Evolutionary conservation across 2,329 filamentous ascomycete genomes (phyloP).

Genomic region (Sclerotinia sclerotiorum): DNA sequence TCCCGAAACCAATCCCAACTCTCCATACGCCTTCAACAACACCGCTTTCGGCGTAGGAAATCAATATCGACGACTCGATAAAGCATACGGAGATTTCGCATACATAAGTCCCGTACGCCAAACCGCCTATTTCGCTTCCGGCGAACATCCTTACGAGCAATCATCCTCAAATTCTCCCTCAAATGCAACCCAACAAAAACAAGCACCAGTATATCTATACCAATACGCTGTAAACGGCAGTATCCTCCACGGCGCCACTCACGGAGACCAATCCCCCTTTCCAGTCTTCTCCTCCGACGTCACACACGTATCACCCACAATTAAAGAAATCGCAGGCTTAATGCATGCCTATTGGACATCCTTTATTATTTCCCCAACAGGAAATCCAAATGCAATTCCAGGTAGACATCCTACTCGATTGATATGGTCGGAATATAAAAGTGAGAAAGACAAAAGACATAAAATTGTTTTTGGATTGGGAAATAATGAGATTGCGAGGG

Average conservation of each 20-base stretch:
- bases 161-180: neutral
- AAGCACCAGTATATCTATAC: conserved; percentile 53
- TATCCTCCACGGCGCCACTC: conserved; percentile 42
- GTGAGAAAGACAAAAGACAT: conserved; percentile 26
- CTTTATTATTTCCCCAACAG: conserved; percentile 35
- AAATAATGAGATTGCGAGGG: conserved; percentile 54
- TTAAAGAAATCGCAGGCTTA: conserved; percentile 29
- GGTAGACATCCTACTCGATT: conserved; percentile 22
- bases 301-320: conserved; percentile 18
- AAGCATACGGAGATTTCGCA: conserved; percentile 63
- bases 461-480: conserved; percentile 56
- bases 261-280: conserved; percentile 47
- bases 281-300: conserved; percentile 44
- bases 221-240: conserved; percentile 54
- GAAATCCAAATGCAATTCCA: conserved; percentile 38
- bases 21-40: conserved; percentile 24
- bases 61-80: conserved; percentile 58
- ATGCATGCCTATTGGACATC: conserved; percentile 41
- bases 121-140: conserved; percentile 50
- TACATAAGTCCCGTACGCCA: conserved; percentile 65
- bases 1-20: conserved; percentile 46
- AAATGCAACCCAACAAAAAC: neutral
- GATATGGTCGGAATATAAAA: conserved; percentile 29
- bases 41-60: conserved; percentile 43
- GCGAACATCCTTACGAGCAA: conserved; percentile 15